Base-by-base conservation (phyloP, 1,284 basidiomycete genomes). In the Moesziomyces globuligerus region DNA sequence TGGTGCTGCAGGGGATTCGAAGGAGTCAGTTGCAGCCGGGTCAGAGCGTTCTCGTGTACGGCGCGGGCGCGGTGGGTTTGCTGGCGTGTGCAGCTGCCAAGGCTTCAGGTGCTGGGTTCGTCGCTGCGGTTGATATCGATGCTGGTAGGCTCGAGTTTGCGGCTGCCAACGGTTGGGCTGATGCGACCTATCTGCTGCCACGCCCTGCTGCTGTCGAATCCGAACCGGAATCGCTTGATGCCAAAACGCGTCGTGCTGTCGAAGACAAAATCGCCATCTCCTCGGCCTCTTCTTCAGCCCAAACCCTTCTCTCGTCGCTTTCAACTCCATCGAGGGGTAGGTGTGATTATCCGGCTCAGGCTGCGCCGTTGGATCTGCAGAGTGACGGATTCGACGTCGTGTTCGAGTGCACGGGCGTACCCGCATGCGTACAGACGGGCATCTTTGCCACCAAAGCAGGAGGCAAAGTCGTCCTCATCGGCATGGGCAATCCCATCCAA, bases 371-470 rank as follows among this genome's bases (percentile, higher is more conserved):
- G 36, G 67, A 65, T 34, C 41, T 65, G 4, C 20, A 34, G 9
- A 46, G 44, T 1, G 68, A 65, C 24, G 94, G 93, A 13, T 95
- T 94, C 83, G 93, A 97, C 83, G 86, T 91, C 74, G 90, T 96
- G 34, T 92, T 94, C 77, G 94, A 97, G 83, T 97, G 94, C 84
- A 95, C 94, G 6, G 94, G 94, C 71, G 93, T 93, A 2, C 93
- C 94, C 83, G 86, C 75, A 23, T 81, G 83, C 71, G 76, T 83
- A 25, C 72, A 76, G 49, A 66, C 76, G 20, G 65, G 74, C 9
- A 77, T 82, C 55, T 79, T 78, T 40, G 71, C 90, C 75, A 91
- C 93, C 26, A 85, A 87, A 50, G 86, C 91, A 6, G 94, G 93
- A 49, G 91, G 92, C 40, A 91, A 91, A 81, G 90, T 95, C 53